phyloP scores from a whole-genome alignment of 1,139 yeast species.

The Kodamaea sp. region DNA sequence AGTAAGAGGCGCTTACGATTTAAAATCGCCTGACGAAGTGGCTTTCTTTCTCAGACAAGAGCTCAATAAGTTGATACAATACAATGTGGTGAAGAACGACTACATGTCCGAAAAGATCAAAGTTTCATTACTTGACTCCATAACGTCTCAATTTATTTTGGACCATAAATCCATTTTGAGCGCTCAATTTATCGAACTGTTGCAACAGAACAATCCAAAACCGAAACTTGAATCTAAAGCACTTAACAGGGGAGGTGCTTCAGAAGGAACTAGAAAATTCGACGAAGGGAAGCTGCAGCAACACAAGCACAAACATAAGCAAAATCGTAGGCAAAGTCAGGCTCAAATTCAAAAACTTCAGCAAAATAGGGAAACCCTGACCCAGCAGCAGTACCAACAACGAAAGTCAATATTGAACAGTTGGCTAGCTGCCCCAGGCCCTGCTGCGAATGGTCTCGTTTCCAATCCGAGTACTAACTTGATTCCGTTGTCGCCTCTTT shows the following conservation, averaged over 20 bases:
- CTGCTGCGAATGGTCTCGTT: constrained; percentile 4
- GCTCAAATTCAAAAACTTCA: constrained; percentile 1
- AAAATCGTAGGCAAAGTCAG: not conserved
- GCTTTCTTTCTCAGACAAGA: constrained; percentile 18
- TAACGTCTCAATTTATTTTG: constrained; percentile 24
- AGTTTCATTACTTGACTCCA: constrained; percentile 22
- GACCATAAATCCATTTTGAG: constrained; percentile 23
- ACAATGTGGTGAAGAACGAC: constrained; percentile 19
- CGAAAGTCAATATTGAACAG: constrained; percentile 16
- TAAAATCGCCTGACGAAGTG: constrained; percentile 12
- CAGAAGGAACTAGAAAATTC: not conserved
- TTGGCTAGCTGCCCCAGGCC: constrained; percentile 17
- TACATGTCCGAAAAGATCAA: constrained; percentile 20
- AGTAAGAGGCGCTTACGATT: not conserved
- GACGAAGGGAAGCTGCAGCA: not conserved
- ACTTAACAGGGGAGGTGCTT: not conserved
- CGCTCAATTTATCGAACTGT: constrained; percentile 13
- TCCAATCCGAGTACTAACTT: constrained; percentile 20
- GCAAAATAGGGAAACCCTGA: not conserved
- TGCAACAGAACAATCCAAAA: constrained; percentile 7
- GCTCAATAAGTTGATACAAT: constrained; percentile 20
- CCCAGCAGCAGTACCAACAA: constrained; percentile 9
- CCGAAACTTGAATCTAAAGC: not conserved
- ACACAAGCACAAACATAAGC: not conserved
- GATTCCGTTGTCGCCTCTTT: constrained; percentile 39